phyloP scores from a whole-genome alignment of 2,329 filamentous ascomycete genomes.

The Botryotinia narcissicola region DNA sequence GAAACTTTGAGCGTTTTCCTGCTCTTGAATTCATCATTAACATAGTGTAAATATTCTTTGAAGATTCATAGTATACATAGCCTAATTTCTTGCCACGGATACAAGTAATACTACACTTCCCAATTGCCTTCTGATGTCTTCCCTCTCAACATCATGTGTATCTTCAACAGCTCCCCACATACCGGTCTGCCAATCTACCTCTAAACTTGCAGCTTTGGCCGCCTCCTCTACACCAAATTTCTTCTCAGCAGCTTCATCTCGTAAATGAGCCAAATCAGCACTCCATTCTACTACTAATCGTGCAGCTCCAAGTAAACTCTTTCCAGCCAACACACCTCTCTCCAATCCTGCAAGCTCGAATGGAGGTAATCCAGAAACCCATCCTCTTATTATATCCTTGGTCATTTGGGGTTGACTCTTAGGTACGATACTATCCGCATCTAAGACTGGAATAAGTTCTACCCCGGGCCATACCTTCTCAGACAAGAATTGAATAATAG shows the following conservation, averaged over 20 bases:
- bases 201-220: slow-evolving; percentile 71
- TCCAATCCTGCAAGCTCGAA: slow-evolving; percentile 89
- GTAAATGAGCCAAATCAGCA: slow-evolving; percentile 60
- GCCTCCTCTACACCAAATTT: slow-evolving; percentile 82
- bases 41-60: slow-evolving; percentile 6
- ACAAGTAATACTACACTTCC: slow-evolving; percentile 84
- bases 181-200: slow-evolving; percentile 85
- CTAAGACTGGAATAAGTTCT: slow-evolving; percentile 76
- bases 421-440: slow-evolving; percentile 73
- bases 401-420: slow-evolving; percentile 70
- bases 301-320: slow-evolving; percentile 77
- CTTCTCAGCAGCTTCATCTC: slow-evolving; percentile 35
- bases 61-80: slow-evolving; percentile 6
- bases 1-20: not conserved
- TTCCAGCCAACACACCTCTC: slow-evolving; percentile 77
- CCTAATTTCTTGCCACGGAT: slow-evolving; percentile 47
- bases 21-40: not conserved
- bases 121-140: slow-evolving; percentile 83
- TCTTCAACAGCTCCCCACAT: slow-evolving; percentile 96
- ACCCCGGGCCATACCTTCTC: slow-evolving; percentile 80
- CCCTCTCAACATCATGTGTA: slow-evolving; percentile 93
- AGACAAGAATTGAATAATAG: slow-evolving; percentile 70
- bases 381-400: slow-evolving; percentile 72
- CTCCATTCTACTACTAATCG: slow-evolving; percentile 86
- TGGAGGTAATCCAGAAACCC: slow-evolving; percentile 68